phyloP scores from a whole-genome alignment of 2,329 filamentous ascomycete species.

The Arthrobotrys entomopaga region DNA sequence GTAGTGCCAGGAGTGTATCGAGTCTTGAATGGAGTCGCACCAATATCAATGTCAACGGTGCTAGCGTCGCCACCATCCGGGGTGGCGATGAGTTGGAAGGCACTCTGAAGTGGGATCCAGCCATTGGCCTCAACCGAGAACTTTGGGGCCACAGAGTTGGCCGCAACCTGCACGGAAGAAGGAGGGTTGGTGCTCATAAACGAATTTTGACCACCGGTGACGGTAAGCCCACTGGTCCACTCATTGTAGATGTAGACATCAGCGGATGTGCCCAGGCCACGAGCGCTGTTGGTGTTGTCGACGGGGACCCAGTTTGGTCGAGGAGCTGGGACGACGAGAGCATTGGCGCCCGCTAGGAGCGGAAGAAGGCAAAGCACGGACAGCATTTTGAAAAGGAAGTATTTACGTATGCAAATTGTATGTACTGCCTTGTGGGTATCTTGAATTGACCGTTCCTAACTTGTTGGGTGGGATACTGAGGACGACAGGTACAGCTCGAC shows the following conservation, averaged over 20 bases:
- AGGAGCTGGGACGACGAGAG: slow-evolving; percentile 47
- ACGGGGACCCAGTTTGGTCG: slow-evolving; percentile 13
- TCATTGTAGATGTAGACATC: slow-evolving; percentile 41
- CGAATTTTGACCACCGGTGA: slow-evolving; percentile 21
- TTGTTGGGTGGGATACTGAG: background rate
- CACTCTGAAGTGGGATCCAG: slow-evolving; percentile 46
- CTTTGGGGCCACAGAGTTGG: slow-evolving; percentile 24
- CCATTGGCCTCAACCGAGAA: slow-evolving; percentile 39
- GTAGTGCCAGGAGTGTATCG: slow-evolving; percentile 10
- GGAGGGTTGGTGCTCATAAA: slow-evolving; percentile 33
- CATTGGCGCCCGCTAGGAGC: slow-evolving; percentile 38
- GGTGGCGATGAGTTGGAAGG: slow-evolving; percentile 32
- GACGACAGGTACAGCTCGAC: slow-evolving; percentile 3
- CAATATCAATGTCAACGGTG: slow-evolving; percentile 41
- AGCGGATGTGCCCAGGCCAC: slow-evolving; percentile 42
- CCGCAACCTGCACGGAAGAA: slow-evolving; percentile 7
- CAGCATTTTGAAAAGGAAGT: slow-evolving; percentile 23
- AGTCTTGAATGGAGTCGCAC: slow-evolving; percentile 29
- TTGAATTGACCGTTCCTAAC: slow-evolving; percentile 22
- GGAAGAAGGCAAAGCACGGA: slow-evolving; percentile 40
- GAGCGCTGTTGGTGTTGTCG: slow-evolving; percentile 13
- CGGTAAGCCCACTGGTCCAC: slow-evolving; percentile 21
- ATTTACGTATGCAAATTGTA: too few relatives aligned
- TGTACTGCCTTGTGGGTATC: slow-evolving; percentile 1
- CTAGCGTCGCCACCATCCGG: slow-evolving; percentile 32